Conservation (phyloP, 345 rosid genomes). For the Eucalyptus decipiens region DNA sequence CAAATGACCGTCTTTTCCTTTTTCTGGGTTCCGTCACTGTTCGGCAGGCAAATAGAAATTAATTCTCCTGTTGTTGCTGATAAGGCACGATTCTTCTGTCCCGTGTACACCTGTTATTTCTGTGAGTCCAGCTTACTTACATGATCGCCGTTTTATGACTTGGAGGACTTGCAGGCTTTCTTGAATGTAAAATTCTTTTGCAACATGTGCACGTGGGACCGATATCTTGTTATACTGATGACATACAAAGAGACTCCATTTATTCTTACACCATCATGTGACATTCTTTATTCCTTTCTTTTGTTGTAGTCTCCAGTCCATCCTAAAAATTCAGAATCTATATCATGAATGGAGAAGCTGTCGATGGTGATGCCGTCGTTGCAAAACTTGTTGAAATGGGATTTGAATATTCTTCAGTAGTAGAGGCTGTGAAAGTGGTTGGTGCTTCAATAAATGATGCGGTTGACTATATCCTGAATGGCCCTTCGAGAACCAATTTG, state of each 20-base stretch:
- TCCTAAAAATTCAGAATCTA: neutral
- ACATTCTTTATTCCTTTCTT: neutral
- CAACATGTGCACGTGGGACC: neutral
- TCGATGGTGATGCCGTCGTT: conserved; percentile 14
- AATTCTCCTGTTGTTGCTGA: neutral
- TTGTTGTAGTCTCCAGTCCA: neutral
- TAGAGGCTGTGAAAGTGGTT: conserved; percentile 45
- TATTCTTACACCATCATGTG: neutral
- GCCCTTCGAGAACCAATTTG: conserved; percentile 1
- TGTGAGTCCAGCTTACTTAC: neutral
- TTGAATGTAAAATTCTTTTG: neutral
- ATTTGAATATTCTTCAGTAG: conserved; percentile 35
- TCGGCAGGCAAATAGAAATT: neutral
- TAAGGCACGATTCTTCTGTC: neutral
- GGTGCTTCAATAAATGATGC: conserved; percentile 51
- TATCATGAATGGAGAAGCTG: conserved; percentile 12
- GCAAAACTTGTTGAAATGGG: conserved; percentile 61
- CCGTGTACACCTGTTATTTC: neutral
- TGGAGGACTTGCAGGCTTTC: neutral
- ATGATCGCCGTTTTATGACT: neutral
- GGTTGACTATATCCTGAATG: conserved; percentile 39
- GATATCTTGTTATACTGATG: neutral
- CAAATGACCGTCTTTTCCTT: neutral
- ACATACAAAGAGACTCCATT: neutral
- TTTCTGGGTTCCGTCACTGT: neutral